Base-by-base conservation (phyloP, 768 basidiomycete genomes). In the Leccinum subgranulosum region DNA sequence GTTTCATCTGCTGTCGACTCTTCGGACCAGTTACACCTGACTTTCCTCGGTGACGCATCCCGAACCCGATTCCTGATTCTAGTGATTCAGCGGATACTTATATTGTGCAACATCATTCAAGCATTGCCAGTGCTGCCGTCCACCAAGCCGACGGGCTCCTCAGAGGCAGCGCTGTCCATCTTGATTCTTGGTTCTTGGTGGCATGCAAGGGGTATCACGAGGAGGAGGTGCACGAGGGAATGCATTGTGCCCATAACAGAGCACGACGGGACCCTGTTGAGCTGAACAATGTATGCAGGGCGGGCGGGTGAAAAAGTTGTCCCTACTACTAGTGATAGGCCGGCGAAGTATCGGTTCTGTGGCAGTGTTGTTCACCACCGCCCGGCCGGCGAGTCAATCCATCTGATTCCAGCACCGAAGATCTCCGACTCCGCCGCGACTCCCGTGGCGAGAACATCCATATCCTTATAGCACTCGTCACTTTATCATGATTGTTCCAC, bases 221-320 rank as follows among this genome's bases (percentile, higher is more conserved):
- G 50, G 83, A 84, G 50, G 73, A 68, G 39, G 25, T 25, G 25
- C 90, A 92, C 61, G 86, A 88, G 25, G 84, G 81, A 1, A 68
- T 85, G 11, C 73, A 73, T 14, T 92, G 90, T 64, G 76, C 74
- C 6, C 81, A 87, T 54, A 73, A 49, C 31, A 62, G 50, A 45
- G 47, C 11, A n/a, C 60, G 49, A 45, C 60, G 73, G 29, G 78
- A 79, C 46, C 66, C 68, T 36, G 76, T 76, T 2, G 83, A 81
- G 9, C 79, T 89, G 70, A 75, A 80, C 57, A 77, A 81, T 1
- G 59, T 25, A 47, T 92, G 90, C 82, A 87, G 64, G 82, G 57
- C 0, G 69, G 69, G 21, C 63, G 84, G 56, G 87, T 90, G 53
- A 90, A 90, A 72, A 76, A 77, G 31, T 92, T 23, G 90, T 62